Percentiles rank a stretch among this genome's conserved stretches.
phyloP scores from a whole-genome alignment of 768 basidiomycete genomes.

The Serendipita vermifera region DNA sequence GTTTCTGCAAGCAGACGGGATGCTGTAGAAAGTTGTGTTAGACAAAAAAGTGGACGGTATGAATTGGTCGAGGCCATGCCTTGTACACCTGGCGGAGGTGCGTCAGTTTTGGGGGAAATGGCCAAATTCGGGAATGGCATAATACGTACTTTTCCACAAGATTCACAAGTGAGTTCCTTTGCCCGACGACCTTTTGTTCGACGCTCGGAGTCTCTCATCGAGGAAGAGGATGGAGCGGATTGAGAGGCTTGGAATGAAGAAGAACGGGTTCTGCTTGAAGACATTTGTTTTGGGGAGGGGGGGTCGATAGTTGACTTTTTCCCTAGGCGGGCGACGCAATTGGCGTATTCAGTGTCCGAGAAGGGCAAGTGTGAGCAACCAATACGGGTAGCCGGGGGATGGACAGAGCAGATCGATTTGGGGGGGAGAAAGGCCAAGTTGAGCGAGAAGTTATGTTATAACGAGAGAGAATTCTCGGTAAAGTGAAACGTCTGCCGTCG shows the following conservation, averaged over 20 bases:
- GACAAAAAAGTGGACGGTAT: neutral
- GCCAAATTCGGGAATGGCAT: neutral
- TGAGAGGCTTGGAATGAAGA: neutral
- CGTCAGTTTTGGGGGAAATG: too few species aligned
- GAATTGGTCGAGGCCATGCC: neutral
- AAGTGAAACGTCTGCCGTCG: too few species aligned
- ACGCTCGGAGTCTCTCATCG: neutral
- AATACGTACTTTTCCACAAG: constrained; percentile 1
- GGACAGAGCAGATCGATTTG: too few species aligned
- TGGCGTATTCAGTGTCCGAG: neutral
- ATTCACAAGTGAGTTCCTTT: constrained; percentile 2
- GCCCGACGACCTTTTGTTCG: neutral
- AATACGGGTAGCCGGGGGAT: neutral
- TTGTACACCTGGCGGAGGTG: constrained; percentile 9
- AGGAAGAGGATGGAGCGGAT: constrained; percentile 5
- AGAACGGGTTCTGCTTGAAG: constrained; percentile 1
- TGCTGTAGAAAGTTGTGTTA: constrained; percentile 30
- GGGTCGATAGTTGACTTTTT: too few species aligned
- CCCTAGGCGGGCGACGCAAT: too few species aligned
- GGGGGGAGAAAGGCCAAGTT: too few species aligned
- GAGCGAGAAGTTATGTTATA: too few species aligned
- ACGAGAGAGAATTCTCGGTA: too few species aligned
- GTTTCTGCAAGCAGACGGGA: constrained; percentile 90
- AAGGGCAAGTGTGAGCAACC: constrained; percentile 2
- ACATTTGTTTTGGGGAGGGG: neutral